A percentile compares a stretch with the other conserved stretches of the same genome.
Evolutionary conservation across 805 yeast genomes (phyloP).

Genomic region (Candida xiaguanensis): DNA sequence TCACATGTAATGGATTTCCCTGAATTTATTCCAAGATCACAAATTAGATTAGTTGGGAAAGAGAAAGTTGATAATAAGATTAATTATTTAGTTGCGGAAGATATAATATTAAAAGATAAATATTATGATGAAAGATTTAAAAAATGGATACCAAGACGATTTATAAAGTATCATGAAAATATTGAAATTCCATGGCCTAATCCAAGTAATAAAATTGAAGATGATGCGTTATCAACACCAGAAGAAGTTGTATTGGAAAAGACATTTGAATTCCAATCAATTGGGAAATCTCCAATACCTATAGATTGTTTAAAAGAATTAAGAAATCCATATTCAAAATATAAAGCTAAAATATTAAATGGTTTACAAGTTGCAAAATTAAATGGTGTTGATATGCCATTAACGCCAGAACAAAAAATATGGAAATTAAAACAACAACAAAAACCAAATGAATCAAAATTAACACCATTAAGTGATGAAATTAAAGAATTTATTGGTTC

Average conservation of each 20-base stretch:
- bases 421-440: conserved; percentile 51
- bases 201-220: conserved; percentile 49
- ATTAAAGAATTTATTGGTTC: conserved; percentile 53
- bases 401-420: conserved; percentile 58
- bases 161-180: conserved; percentile 64
- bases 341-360: conserved; percentile 52
- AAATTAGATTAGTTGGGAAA: conserved; percentile 75
- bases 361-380: conserved; percentile 60
- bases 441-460: conserved; percentile 29
- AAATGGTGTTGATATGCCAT: conserved; percentile 75
- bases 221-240: conserved; percentile 55
- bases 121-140: conserved; percentile 75
- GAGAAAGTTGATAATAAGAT: conserved; percentile 53
- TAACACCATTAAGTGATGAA: conserved; percentile 43
- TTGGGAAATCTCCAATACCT: conserved; percentile 70
- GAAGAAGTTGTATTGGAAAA: conserved; percentile 60
- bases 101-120: conserved; percentile 60
- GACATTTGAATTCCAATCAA: conserved; percentile 67
- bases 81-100: conserved; percentile 76
- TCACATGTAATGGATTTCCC: conserved; percentile 74
- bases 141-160: conserved; percentile 71
- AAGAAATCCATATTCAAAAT: conserved; percentile 73
- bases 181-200: conserved; percentile 88
- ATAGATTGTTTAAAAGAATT: conserved; percentile 58
- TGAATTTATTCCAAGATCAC: conserved; percentile 51